A percentile compares a stretch with the other conserved stretches of the same genome.
These are phyloP conservation scores for Irpex sp. DNA, from an alignment of 1,284 basidiomycete species.

Conservation along the genomic window DNA sequence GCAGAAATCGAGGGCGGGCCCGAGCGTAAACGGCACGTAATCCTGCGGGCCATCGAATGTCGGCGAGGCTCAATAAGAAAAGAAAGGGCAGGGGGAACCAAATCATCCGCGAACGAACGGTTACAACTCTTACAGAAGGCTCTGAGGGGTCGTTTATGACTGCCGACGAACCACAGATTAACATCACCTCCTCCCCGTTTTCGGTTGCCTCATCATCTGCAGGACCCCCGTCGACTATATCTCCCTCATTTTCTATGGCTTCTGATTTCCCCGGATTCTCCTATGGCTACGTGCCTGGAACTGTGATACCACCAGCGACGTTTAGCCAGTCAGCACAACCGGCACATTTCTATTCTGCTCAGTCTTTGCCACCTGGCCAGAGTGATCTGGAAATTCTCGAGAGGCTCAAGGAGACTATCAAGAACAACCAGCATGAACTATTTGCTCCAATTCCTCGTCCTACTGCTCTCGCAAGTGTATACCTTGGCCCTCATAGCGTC, in stretches of 20 bases:
- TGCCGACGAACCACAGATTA: conserved; percentile 40
- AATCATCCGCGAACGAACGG: conserved; percentile 55
- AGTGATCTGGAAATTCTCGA: conserved; percentile 69
- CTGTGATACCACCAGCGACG: conserved; percentile 15
- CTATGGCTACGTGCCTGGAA: conserved; percentile 25
- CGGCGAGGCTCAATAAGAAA: conserved; percentile 58
- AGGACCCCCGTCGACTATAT: conserved; percentile 7
- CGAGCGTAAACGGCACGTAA: not conserved
- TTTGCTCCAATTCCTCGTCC: conserved; percentile 65
- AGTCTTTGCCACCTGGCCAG: conserved; percentile 29
- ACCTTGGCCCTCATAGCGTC: conserved; percentile 41
- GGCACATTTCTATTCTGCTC: conserved; percentile 19
- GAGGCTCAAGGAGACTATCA: conserved; percentile 68
- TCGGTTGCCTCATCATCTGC: conserved; percentile 25
- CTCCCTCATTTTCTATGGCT: conserved; percentile 17
- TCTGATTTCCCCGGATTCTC: conserved; percentile 23
- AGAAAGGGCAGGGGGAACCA: conserved; percentile 50
- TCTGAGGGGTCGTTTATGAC: conserved; percentile 44
- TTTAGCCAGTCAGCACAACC: conserved; percentile 22
- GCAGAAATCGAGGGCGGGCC: not conserved
- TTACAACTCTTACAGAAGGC: conserved; percentile 58
- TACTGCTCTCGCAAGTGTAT: conserved; percentile 55
- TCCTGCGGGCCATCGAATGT: conserved; percentile 34
- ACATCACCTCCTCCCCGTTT: conserved; percentile 29
- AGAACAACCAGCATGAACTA: conserved; percentile 64